phyloP scores from a whole-genome alignment of 1,284 basidiomycete species.

The Taiwanofungus camphoratus region DNA sequence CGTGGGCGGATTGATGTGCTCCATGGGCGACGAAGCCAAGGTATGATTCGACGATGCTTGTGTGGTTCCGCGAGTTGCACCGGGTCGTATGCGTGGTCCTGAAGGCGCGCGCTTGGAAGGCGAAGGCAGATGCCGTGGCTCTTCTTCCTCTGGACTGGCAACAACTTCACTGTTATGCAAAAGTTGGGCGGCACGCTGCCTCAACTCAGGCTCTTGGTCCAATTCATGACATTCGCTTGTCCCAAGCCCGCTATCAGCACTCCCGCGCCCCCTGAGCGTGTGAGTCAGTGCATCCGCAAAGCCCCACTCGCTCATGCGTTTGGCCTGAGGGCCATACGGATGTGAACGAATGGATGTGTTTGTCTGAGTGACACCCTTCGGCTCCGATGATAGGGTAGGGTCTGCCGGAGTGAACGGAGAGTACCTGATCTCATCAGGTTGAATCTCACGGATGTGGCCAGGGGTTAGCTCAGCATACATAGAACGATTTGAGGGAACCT shows the following conservation, averaged over 20 bases:
- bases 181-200: slow-evolving; percentile 3
- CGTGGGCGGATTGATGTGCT: slow-evolving; percentile 21
- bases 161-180: slow-evolving; percentile 4
- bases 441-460: slow-evolving; percentile 45
- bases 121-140: slow-evolving; percentile 4
- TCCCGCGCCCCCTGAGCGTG: slow-evolving; percentile 24
- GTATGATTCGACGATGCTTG: slow-evolving; percentile 23
- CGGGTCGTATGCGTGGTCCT: neutral
- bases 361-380: slow-evolving; percentile 4
- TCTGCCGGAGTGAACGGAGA: slow-evolving; percentile 37
- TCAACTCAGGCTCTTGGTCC: slow-evolving; percentile 12
- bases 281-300: slow-evolving; percentile 29
- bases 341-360: slow-evolving; percentile 12
- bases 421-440: slow-evolving; percentile 46
- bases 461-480: slow-evolving; percentile 51
- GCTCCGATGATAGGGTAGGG: slow-evolving; percentile 10
- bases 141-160: neutral
- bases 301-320: slow-evolving; percentile 27
- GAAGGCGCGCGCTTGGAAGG: slow-evolving; percentile 1
- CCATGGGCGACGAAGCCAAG: slow-evolving; percentile 23
- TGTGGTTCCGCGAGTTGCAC: slow-evolving; percentile 8
- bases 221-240: slow-evolving; percentile 36
- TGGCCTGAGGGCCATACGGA: slow-evolving; percentile 22
- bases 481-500: slow-evolving; percentile 36
- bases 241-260: slow-evolving; percentile 44